Conservation (phyloP, 768 basidiomycete species). For the button mushroom (Agaricus bisporus) region DNA sequence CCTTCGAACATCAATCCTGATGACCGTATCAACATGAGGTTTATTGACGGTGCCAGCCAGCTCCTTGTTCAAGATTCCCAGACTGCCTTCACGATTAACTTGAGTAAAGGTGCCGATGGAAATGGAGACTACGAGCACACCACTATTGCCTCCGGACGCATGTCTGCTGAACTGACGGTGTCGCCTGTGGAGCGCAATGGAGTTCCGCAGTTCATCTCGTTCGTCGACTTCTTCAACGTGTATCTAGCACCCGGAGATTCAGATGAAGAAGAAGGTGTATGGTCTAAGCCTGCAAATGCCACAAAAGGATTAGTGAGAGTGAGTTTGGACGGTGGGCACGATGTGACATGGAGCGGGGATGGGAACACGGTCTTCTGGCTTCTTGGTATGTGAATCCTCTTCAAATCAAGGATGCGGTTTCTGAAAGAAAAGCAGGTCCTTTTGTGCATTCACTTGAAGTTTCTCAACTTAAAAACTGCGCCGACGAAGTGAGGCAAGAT, state of each 20-base stretch:
- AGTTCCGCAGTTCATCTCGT: slow-evolving; percentile 40
- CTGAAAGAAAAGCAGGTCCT: slow-evolving; percentile 35
- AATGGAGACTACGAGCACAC: slow-evolving; percentile 41
- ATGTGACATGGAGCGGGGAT: slow-evolving; percentile 56
- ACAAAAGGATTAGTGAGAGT: slow-evolving; percentile 54
- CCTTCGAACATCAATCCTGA: slow-evolving; percentile 43
- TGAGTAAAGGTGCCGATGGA: slow-evolving; percentile 38
- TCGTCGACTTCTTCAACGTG: slow-evolving; percentile 66
- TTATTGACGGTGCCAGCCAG: slow-evolving; percentile 45
- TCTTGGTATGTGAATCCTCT: slow-evolving; percentile 42
- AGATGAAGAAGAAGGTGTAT: slow-evolving; percentile 40
- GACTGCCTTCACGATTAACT: slow-evolving; percentile 26
- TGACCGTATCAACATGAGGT: slow-evolving; percentile 44
- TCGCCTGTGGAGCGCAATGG: slow-evolving; percentile 22
- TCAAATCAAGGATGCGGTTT: not conserved
- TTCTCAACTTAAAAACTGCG: slow-evolving; percentile 43
- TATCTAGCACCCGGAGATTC: slow-evolving; percentile 44
- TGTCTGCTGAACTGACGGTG: slow-evolving; percentile 51
- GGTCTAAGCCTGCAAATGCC: slow-evolving; percentile 68
- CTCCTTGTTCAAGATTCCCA: slow-evolving; percentile 55
- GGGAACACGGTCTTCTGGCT: slow-evolving; percentile 70
- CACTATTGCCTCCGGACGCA: slow-evolving; percentile 47
- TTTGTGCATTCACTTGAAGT: slow-evolving; percentile 59
- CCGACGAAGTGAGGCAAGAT: slow-evolving; percentile 42
- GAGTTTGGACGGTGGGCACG: slow-evolving; percentile 72